Evolutionary conservation across 805 yeast genomes (phyloP).

Genomic region (Lachancea cidri): DNA sequence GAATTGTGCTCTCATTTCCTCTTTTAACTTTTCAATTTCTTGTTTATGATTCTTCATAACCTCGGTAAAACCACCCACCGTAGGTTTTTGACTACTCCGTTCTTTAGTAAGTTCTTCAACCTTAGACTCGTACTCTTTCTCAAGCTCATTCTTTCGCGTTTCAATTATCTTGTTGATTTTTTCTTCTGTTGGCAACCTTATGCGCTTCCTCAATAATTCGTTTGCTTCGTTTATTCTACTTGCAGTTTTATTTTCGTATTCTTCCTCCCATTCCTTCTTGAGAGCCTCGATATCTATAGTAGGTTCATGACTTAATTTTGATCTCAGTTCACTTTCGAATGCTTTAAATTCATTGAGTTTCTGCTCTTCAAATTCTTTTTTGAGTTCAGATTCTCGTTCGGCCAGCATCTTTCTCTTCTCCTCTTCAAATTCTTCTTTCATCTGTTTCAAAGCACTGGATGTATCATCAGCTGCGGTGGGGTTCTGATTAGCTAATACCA

Average conservation of each 20-base stretch:
- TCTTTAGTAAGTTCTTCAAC: slow-evolving; percentile 13
- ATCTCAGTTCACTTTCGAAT: slow-evolving; percentile 18
- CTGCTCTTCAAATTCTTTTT: slow-evolving; percentile 23
- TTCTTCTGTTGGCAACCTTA: slow-evolving; percentile 43
- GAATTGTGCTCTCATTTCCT: slow-evolving; percentile 15
- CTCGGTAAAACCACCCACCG: slow-evolving; percentile 1
- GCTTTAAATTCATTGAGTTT: slow-evolving; percentile 19
- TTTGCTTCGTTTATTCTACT: slow-evolving; percentile 37
- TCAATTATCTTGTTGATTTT: slow-evolving; percentile 55
- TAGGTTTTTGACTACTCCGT: slow-evolving; percentile 2
- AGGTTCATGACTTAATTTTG: slow-evolving; percentile 5
- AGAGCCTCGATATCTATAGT: slow-evolving; percentile 14
- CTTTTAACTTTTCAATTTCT: slow-evolving; percentile 24
- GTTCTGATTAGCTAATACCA: no score
- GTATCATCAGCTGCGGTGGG: no score
- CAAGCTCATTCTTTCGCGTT: slow-evolving; percentile 30
- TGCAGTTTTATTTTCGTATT: slow-evolving; percentile 26
- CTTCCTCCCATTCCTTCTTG: slow-evolving; percentile 36
- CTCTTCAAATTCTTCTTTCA: slow-evolving; percentile 25
- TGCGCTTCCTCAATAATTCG: slow-evolving; percentile 45
- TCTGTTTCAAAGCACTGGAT: slow-evolving; percentile 18
- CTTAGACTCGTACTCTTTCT: slow-evolving; percentile 20
- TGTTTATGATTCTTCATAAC: slow-evolving; percentile 11
- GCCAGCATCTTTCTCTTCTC: slow-evolving; percentile 21
- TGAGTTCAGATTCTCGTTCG: slow-evolving; percentile 18